These are phyloP conservation scores for Mycothermus thermophilus DNA, from an alignment of 495 filamentous ascomycete genomes.

Conservation along the genomic window DNA sequence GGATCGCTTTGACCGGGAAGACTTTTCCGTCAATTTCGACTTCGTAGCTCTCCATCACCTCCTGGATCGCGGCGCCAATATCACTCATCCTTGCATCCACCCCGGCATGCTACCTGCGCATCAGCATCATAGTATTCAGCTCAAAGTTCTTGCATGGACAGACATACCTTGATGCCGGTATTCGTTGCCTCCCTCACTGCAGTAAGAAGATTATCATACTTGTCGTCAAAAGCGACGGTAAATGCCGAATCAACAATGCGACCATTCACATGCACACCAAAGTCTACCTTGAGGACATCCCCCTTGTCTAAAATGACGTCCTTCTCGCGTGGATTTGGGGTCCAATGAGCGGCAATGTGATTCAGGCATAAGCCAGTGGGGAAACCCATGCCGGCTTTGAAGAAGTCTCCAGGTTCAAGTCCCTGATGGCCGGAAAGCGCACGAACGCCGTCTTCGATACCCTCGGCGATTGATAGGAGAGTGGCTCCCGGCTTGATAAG, in stretches of 20 bases:
- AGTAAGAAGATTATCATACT: slow-evolving; percentile 68
- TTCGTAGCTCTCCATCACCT: slow-evolving; percentile 83
- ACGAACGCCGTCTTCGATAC: slow-evolving; percentile 74
- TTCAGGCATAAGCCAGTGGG: slow-evolving; percentile 81
- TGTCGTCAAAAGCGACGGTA: slow-evolving; percentile 72
- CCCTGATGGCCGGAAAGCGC: slow-evolving; percentile 66
- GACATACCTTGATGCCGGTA: slow-evolving; percentile 56
- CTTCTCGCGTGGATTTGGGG: slow-evolving; percentile 79
- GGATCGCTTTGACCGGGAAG: slow-evolving; percentile 69
- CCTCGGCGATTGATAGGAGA: slow-evolving; percentile 69
- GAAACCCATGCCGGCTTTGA: slow-evolving; percentile 77
- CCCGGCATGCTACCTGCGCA: slow-evolving; percentile 39
- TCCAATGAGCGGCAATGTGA: slow-evolving; percentile 79
- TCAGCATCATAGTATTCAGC: neutral
- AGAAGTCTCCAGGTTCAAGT: slow-evolving; percentile 60
- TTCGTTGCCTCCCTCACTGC: slow-evolving; percentile 82
- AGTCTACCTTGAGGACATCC: slow-evolving; percentile 90
- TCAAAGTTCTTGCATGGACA: neutral
- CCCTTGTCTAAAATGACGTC: slow-evolving; percentile 53
- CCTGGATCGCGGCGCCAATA: slow-evolving; percentile 65
- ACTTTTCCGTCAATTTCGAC: slow-evolving; percentile 62
- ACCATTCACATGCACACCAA: slow-evolving; percentile 82
- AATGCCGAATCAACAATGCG: slow-evolving; percentile 89
- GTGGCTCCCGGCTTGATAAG: slow-evolving; percentile 68
- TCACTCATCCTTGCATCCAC: slow-evolving; percentile 69